Evolutionary conservation across 495 filamentous ascomycete genomes (phyloP).

Genomic region (Geopyxis carbonaria): DNA sequence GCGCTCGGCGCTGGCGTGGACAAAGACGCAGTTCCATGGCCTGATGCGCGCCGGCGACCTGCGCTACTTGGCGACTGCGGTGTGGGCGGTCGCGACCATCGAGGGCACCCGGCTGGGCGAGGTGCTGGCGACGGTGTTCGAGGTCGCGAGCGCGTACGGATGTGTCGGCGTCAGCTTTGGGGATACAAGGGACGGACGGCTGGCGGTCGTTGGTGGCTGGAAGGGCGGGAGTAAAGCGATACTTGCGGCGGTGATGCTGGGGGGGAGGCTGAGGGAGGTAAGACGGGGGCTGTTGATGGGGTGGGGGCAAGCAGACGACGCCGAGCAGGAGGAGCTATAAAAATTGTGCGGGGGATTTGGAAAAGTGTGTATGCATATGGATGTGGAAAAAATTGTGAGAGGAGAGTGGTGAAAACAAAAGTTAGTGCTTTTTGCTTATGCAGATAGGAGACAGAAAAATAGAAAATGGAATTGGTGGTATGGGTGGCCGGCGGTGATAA

Average conservation of each 20-base stretch:
- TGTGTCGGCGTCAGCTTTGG: constrained; percentile 59
- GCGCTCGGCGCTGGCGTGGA: constrained; percentile 28
- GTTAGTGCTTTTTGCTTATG: too few species aligned
- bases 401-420: neutral
- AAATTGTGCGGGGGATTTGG: neutral
- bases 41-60: constrained; percentile 66
- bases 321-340: neutral
- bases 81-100: constrained; percentile 44
- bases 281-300: constrained; percentile 28
- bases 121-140: constrained; percentile 75
- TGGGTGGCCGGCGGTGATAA: too few species aligned
- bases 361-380: too few species aligned
- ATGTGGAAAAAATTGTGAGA: neutral
- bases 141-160: constrained; percentile 69
- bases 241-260: constrained; percentile 57
- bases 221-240: constrained; percentile 57
- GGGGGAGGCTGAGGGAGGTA: constrained; percentile 55
- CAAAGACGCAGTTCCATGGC: constrained; percentile 53
- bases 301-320: constrained; percentile 10
- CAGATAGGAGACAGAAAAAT: too few species aligned
- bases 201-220: constrained; percentile 55
- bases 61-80: constrained; percentile 66
- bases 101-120: constrained; percentile 55
- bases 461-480: too few species aligned
- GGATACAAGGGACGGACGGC: constrained; percentile 51